These are phyloP conservation scores for Dicorynia guianensis DNA, from an alignment of 306 rosid species.

Conservation along the genomic window DNA sequence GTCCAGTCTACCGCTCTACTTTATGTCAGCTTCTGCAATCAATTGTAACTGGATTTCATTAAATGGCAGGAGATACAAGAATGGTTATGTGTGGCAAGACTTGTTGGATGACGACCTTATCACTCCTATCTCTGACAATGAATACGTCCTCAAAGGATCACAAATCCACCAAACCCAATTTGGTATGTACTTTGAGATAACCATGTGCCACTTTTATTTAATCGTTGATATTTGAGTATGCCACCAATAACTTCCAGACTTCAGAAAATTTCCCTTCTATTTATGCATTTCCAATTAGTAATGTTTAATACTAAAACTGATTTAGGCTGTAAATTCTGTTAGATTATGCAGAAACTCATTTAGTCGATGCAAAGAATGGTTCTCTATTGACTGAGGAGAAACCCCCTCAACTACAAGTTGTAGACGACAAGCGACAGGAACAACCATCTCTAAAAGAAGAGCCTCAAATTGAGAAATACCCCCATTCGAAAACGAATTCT, in stretches of 20 bases:
- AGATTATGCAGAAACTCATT: slow-evolving; percentile 43
- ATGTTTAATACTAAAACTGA: slow-evolving; percentile 25
- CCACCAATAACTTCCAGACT: slow-evolving; percentile 48
- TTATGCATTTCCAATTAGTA: too few relatives aligned
- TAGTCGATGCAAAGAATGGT: slow-evolving; percentile 42
- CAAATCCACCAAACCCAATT: slow-evolving; percentile 53
- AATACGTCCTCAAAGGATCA: slow-evolving; percentile 90
- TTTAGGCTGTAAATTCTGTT: slow-evolving; percentile 16
- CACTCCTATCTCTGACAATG: slow-evolving; percentile 88
- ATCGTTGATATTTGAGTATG: slow-evolving; percentile 39
- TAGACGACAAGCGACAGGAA: slow-evolving; percentile 35
- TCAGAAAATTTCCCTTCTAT: too few relatives aligned
- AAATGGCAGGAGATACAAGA: slow-evolving; percentile 82
- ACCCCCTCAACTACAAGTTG: slow-evolving; percentile 30
- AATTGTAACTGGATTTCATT: slow-evolving; percentile 39
- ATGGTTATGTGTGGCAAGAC: slow-evolving; percentile 92
- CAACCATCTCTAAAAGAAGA: slow-evolving; percentile 31
- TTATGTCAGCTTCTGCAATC: slow-evolving; percentile 5
- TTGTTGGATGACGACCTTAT: slow-evolving; percentile 84
- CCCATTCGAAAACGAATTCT: slow-evolving; percentile 31
- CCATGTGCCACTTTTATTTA: slow-evolving; percentile 6
- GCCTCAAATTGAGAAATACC: slow-evolving; percentile 30
- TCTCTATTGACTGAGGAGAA: slow-evolving; percentile 30
- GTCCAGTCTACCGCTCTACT: neutral
- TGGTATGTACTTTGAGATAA: slow-evolving; percentile 46